A percentile compares a stretch with the other conserved stretches of the same genome.
These are phyloP conservation scores for Phanerodontia chrysosporium DNA, from an alignment of 768 basidiomycete genomes.

Conservation along the genomic window DNA sequence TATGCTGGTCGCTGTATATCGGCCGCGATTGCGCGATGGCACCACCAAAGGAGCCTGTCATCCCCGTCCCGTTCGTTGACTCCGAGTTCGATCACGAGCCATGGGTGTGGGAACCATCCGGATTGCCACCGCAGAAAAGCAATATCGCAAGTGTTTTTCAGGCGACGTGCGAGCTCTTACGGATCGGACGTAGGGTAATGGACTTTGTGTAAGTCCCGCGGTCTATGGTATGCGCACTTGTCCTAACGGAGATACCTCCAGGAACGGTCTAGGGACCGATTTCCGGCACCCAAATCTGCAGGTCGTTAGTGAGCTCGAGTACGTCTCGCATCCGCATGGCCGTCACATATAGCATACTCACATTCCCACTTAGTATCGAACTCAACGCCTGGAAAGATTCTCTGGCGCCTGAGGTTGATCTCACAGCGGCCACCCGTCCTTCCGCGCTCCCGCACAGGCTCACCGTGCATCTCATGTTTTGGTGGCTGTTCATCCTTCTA, in stretches of 20 bases:
- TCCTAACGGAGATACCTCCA: conserved; percentile 16
- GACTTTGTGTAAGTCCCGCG: conserved; percentile 45
- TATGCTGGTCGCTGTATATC: conserved; percentile 65
- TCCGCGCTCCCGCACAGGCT: conserved; percentile 51
- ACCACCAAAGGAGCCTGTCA: conserved; percentile 32
- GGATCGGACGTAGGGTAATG: conserved; percentile 49
- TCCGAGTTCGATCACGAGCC: conserved; percentile 44
- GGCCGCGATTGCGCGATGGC: conserved; percentile 54
- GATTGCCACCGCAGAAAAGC: conserved; percentile 35
- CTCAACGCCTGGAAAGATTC: conserved; percentile 36
- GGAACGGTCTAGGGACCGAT: conserved; percentile 42
- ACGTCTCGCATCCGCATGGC: conserved; percentile 15
- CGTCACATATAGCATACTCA: not conserved
- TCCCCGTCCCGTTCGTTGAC: conserved; percentile 47
- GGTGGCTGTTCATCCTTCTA: conserved; percentile 58
- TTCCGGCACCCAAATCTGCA: conserved; percentile 40
- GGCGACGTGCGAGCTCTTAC: conserved; percentile 43
- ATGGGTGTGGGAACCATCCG: conserved; percentile 40
- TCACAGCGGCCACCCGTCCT: conserved; percentile 42
- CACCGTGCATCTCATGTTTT: conserved; percentile 52
- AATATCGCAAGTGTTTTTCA: conserved; percentile 36
- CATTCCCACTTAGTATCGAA: conserved; percentile 17
- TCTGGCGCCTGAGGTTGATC: conserved; percentile 40
- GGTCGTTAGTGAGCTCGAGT: conserved; percentile 53
- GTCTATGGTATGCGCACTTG: not conserved